Percentiles rank a stretch among this genome's conserved stretches.
These are phyloP conservation scores for Trametes sanguinea DNA, from an alignment of 768 basidiomycete species.

Conservation along the genomic window DNA sequence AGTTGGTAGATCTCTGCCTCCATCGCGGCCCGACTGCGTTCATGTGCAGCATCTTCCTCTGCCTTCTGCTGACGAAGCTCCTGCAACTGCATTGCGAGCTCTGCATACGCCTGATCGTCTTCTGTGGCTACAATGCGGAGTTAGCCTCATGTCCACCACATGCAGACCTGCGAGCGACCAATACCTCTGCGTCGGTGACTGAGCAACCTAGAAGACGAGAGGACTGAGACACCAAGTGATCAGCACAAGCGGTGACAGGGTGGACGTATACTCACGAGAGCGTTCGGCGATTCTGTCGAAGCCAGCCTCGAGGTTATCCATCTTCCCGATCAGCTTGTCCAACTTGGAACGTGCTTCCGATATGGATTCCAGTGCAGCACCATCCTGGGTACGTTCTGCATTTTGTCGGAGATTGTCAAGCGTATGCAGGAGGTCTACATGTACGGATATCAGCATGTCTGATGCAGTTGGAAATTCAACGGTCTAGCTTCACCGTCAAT, in stretches of 20 bases:
- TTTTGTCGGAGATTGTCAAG: constrained; percentile 68
- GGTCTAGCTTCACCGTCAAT: constrained; percentile 58
- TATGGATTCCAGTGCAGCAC: constrained; percentile 54
- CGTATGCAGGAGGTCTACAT: constrained; percentile 57
- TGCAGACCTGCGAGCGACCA: constrained; percentile 21
- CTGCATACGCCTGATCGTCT: constrained; percentile 73
- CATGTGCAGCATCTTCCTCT: constrained; percentile 56
- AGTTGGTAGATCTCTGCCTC: constrained; percentile 61
- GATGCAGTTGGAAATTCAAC: too few species aligned
- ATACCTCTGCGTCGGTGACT: constrained; percentile 71
- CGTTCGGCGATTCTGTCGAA: constrained; percentile 88
- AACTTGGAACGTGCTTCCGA: constrained; percentile 61
- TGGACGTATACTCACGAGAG: constrained; percentile 54
- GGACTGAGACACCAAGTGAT: constrained; percentile 46
- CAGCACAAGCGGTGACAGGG: constrained; percentile 8
- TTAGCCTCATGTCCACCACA: constrained; percentile 12
- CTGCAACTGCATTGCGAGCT: constrained; percentile 68
- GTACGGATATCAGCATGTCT: too few species aligned
- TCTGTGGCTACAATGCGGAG: constrained; percentile 53
- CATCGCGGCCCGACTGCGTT: constrained; percentile 57
- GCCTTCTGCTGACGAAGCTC: constrained; percentile 56
- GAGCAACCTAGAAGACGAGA: constrained; percentile 73
- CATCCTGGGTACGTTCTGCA: constrained; percentile 47
- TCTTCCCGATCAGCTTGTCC: constrained; percentile 69
- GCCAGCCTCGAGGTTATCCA: constrained; percentile 77